Percentiles rank a stretch among this genome's conserved stretches.
These are phyloP conservation scores for Cryphonectria radicalis DNA, from an alignment of 2,329 filamentous ascomycete species.

Conservation along the genomic window DNA sequence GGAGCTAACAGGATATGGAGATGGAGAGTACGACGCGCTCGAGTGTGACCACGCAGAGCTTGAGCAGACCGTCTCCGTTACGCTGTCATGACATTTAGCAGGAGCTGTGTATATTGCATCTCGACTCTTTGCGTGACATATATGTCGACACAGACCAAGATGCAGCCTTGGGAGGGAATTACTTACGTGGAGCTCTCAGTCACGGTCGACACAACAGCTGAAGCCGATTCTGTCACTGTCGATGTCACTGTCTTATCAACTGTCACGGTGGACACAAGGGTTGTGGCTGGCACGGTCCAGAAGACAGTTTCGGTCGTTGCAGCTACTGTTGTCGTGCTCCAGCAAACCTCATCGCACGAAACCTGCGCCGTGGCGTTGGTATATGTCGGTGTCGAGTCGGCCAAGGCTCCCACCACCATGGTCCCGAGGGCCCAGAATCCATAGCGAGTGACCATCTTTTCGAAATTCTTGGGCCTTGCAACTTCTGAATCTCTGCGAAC, in stretches of 20 bases:
- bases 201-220: neutral
- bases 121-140: neutral
- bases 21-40: neutral
- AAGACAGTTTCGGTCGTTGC: neutral
- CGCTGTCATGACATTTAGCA: neutral
- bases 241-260: neutral
- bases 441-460: conserved; percentile 27
- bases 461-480: conserved; percentile 8
- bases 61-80: neutral
- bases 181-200: conserved; percentile 9
- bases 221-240: neutral
- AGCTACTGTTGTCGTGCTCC: conserved; percentile 22
- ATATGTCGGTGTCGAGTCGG: conserved; percentile 15
- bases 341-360: conserved; percentile 23
- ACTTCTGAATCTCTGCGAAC: conserved; percentile 15
- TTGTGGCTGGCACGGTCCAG: conserved; percentile 1
- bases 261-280: neutral
- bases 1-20: conserved; percentile 1
- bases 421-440: conserved; percentile 19
- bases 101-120: neutral
- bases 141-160: neutral
- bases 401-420: conserved; percentile 19
- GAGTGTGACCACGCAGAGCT: neutral
- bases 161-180: neutral
- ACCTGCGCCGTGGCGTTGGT: conserved; percentile 20